phyloP scores from a whole-genome alignment of 176 grass and related monocot species.

The Coix lacrymajobi region DNA sequence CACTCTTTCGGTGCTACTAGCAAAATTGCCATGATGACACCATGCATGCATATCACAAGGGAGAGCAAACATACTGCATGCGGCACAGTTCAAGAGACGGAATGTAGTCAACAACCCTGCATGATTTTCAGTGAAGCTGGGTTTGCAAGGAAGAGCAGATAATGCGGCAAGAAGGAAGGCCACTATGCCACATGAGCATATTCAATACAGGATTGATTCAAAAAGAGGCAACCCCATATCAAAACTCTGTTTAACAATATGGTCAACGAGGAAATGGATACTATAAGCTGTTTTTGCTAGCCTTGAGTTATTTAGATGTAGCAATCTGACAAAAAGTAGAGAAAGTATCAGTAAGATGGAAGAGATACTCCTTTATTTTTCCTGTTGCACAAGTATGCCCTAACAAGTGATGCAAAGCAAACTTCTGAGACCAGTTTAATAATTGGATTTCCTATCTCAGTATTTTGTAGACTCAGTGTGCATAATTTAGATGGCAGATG shows the following conservation, averaged over 20 bases:
- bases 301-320: neutral
- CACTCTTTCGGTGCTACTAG: constrained; percentile 24
- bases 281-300: neutral
- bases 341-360: neutral
- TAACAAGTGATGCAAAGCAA: neutral
- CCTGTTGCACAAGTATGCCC: neutral
- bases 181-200: neutral
- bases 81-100: neutral
- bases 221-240: neutral
- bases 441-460: neutral
- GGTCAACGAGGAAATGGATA: neutral
- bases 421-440: neutral
- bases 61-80: constrained; percentile 13
- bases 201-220: neutral
- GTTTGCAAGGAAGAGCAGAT: constrained; percentile 19
- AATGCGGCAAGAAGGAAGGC: neutral
- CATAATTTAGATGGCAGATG: neutral
- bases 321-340: neutral
- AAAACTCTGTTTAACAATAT: neutral
- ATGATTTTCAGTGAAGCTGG: constrained; percentile 35
- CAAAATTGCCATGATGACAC: constrained; percentile 14
- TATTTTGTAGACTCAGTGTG: neutral
- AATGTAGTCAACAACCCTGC: constrained; percentile 12
- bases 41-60: constrained; percentile 14
- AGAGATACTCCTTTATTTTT: neutral